Evolutionary conservation across 805 yeast species (phyloP).

Genomic region (Monosporozyma yasuniensis): DNA sequence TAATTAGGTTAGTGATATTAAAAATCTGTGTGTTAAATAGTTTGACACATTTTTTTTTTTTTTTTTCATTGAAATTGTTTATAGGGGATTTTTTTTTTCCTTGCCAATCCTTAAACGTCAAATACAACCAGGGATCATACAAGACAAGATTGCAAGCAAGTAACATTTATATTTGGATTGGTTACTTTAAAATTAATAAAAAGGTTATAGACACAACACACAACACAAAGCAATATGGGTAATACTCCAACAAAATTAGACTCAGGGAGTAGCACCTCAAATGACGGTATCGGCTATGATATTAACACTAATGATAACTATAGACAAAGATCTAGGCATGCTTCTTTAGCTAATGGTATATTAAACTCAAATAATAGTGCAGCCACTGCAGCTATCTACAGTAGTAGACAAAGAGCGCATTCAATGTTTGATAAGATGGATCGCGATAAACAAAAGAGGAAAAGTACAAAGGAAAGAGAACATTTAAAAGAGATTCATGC

Average conservation of each 20-base stretch:
- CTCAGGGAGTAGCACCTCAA: constrained; percentile 12
- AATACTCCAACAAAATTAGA: constrained; percentile 41
- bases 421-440: constrained; percentile 9
- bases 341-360: constrained; percentile 21
- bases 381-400: constrained; percentile 1
- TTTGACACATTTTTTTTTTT: no score
- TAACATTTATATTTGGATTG: no score
- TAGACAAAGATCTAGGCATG: constrained; percentile 17
- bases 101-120: no score
- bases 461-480: constrained; percentile 47
- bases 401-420: constrained; percentile 20
- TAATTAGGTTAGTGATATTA: no score
- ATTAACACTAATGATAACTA: not conserved
- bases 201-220: not conserved
- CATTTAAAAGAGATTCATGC: constrained; percentile 45
- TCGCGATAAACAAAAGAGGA: constrained; percentile 23
- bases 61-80: no score
- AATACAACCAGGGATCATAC: no score
- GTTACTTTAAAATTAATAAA: no score
- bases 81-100: no score
- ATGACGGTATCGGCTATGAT: constrained; percentile 4
- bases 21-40: no score
- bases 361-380: constrained; percentile 6
- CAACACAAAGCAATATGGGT: constrained; percentile 31
- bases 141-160: no score